Base-by-base conservation (phyloP, 2,329 filamentous ascomycete species). In the Dactylellina parvicollis region DNA sequence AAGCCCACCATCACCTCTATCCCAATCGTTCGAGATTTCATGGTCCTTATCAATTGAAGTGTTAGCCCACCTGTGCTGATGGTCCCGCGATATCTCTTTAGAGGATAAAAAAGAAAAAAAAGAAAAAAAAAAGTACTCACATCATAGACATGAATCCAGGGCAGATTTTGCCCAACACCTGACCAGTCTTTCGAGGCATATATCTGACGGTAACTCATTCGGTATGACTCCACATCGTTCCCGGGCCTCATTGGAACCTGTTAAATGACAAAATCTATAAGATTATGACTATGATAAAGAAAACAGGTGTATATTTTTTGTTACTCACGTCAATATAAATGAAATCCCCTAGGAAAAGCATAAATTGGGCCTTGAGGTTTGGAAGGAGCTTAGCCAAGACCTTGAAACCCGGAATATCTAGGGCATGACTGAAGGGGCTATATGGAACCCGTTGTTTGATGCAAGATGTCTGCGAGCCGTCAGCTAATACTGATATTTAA, bases 71-170 rank as follows among this genome's bases (percentile, higher is more conserved):
- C 18, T 5, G 10, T 34, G 30, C 22, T 24, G 4, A 2, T 18
- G 2, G 8, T n/a, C 42, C 2, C 10, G 26, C 32, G 9, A 8
- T n/a, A n/a, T n/a, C n/a, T n/a, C 18, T 14, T 8, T 26, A 38
- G n/a, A 28, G 36, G 20, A 18, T 28, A n/a, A n/a, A n/a, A n/a
- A n/a, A n/a, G n/a, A n/a, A n/a, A n/a, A n/a, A n/a, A n/a, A n/a
- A n/a, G n/a, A n/a, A n/a, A n/a, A n/a, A n/a, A n/a, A n/a, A n/a
- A n/a, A n/a, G n/a, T 30, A 12, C 67, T 36, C 56, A 73, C 69
- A 79, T 99, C 95, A 4, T 97, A 86, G 1, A 96, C 93, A 79
- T 99, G 95, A 46, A 98, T 92, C 95, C 95, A 99, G 77, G 93
- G 96, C n/a, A 98, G 83, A 62, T 92, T 89, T 76, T 90, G 85